Evolutionary conservation across 805 yeast species (phyloP).

Genomic region (Schwanniomyces sp.): DNA sequence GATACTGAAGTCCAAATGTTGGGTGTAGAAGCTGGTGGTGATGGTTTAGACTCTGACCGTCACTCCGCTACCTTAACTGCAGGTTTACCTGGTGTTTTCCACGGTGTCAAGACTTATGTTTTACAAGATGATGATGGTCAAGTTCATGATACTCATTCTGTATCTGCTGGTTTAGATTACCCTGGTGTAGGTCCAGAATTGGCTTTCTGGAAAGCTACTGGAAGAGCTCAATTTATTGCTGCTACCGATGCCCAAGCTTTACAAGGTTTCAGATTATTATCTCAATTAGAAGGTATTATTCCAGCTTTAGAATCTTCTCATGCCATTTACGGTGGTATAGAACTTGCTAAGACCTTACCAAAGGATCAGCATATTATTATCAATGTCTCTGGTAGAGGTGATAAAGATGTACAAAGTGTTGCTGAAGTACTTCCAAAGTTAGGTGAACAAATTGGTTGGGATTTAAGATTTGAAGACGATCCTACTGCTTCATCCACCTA

Average conservation of each 20-base stretch:
- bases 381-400: constrained; percentile 97
- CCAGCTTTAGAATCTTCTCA: constrained; percentile 98
- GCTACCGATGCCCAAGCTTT: constrained; percentile 96
- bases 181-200: constrained; percentile 99
- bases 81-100: constrained; percentile 96
- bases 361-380: constrained; percentile 81
- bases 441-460: constrained; percentile 96
- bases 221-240: constrained; percentile 87
- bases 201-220: constrained; percentile 91
- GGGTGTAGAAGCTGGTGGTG: constrained; percentile 99
- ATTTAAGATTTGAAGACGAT: constrained; percentile 72
- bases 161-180: constrained; percentile 97
- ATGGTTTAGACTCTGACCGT: constrained; percentile 82
- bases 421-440: constrained; percentile 89
- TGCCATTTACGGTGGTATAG: constrained; percentile 88
- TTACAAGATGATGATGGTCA: constrained; percentile 93
- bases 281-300: constrained; percentile 95
- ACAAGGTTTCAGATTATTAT: constrained; percentile 81
- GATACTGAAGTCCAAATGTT: constrained; percentile 74
- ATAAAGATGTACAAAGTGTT: constrained; percentile 96
- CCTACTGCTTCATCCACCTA: not conserved
- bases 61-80: constrained; percentile 96
- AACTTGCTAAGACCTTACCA: constrained; percentile 79
- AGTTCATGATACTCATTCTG: constrained; percentile 96
- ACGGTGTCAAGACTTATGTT: constrained; percentile 93